Conservation (phyloP, 179 eudicot species). For the Pouteria campechiana region DNA sequence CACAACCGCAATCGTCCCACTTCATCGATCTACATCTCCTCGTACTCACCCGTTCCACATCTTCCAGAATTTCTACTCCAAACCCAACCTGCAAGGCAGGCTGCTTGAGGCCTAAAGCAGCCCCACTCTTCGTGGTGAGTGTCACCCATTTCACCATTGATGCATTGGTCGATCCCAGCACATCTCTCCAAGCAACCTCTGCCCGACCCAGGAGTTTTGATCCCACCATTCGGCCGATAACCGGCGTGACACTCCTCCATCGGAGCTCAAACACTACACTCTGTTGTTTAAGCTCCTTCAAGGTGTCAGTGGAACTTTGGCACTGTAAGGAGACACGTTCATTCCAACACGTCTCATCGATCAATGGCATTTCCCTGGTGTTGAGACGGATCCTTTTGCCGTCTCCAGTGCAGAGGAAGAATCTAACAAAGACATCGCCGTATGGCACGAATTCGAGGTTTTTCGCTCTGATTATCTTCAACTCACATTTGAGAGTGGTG, state of each 20-base stretch:
- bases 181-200: slow-evolving; percentile 40
- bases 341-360: slow-evolving; percentile 27
- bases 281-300: slow-evolving; percentile 13
- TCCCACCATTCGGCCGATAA: slow-evolving; percentile 12
- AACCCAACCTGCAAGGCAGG: slow-evolving; percentile 29
- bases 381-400: slow-evolving; percentile 30
- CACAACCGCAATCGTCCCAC: slow-evolving; percentile 25
- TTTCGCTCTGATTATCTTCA: slow-evolving; percentile 37
- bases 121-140: slow-evolving; percentile 8
- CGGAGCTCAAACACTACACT: slow-evolving; percentile 31
- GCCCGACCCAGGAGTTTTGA: slow-evolving; percentile 33
- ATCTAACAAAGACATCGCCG: slow-evolving; percentile 30
- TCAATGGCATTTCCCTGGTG: slow-evolving; percentile 26
- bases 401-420: slow-evolving; percentile 33
- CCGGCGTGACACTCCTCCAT: slow-evolving; percentile 4
- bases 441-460: slow-evolving; percentile 15
- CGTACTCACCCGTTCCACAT: slow-evolving; percentile 4
- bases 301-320: slow-evolving; percentile 17
- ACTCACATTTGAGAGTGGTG: slow-evolving; percentile 26
- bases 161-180: slow-evolving; percentile 23
- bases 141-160: slow-evolving; percentile 35
- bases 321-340: slow-evolving; percentile 39
- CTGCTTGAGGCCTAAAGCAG: slow-evolving; percentile 17
- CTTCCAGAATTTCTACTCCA: slow-evolving; percentile 10
- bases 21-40: slow-evolving; percentile 8